These are phyloP conservation scores for Claviceps fusiformis DNA, from an alignment of 2,329 filamentous ascomycete genomes.

Conservation along the genomic window DNA sequence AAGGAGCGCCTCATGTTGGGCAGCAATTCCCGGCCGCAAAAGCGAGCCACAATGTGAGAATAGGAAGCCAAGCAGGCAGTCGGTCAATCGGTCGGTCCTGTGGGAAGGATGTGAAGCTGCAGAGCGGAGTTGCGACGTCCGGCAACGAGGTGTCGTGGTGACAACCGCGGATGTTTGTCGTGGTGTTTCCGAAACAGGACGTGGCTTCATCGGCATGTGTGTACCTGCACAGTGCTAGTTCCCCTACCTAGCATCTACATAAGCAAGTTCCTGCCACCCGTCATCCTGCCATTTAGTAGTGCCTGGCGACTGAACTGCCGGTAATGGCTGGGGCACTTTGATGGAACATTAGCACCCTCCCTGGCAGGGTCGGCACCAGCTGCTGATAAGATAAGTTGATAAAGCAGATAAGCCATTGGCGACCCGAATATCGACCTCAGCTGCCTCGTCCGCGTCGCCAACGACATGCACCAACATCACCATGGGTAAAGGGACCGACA, in stretches of 20 bases:
- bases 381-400: background rate
- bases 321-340: no score
- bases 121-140: background rate
- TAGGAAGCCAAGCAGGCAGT: background rate
- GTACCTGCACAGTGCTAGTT: background rate
- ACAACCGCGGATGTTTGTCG: background rate
- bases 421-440: background rate
- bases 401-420: background rate
- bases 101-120: background rate
- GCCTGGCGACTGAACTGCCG: no score
- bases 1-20: slow-evolving; percentile 41
- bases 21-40: slow-evolving; percentile 2
- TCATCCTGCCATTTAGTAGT: no score
- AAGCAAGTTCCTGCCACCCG: no score
- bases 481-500: slow-evolving; percentile 32
- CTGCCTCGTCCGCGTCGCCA: background rate
- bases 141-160: background rate
- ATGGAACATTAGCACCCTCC: no score
- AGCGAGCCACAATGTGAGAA: background rate
- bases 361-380: no score
- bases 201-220: background rate
- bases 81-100: background rate
- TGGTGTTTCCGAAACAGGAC: background rate
- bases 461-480: slow-evolving; percentile 5
- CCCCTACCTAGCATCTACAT: no score